Evolutionary conservation across 768 basidiomycete genomes (phyloP), one percentile per base, ranked within the genome.

Genomic region (Mycena polygramma): DNA sequence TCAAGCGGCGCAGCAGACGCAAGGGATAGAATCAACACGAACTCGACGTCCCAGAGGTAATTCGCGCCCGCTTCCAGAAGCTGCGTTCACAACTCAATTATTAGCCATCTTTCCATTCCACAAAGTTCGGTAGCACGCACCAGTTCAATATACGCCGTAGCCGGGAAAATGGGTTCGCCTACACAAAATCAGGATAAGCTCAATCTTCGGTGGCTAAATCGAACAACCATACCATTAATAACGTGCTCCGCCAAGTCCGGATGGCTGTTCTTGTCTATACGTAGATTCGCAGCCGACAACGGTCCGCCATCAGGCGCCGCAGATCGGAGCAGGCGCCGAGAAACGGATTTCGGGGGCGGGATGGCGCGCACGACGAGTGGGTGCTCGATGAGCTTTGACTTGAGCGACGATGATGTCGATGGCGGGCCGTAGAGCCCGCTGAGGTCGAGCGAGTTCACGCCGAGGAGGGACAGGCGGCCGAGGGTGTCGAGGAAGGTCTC

Each of bases 91-190:
- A n/a, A n/a, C 24, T 49, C 4, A 22, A 14, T 41, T 20, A 14
- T 68, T 8, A 35, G 43, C n/a, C 11, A 7, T 14, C 35, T 45
- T 9, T n/a, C n/a, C n/a, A n/a, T n/a, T n/a, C n/a, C n/a, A n/a
- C n/a, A n/a, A n/a, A n/a, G n/a, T n/a, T n/a, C n/a, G n/a, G n/a
- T n/a, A n/a, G n/a, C n/a, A n/a, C 68, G 13, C 19, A 69, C 68
- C 41, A 69, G 1, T 45, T 69, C 68, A 11, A 69, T 64, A 63
- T 64, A 64, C 2, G 20, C 68, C 1, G 62, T 64, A 0, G 63
- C 22, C 5, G 68, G 62, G n/a, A 69, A 36, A 8, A 69, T 57
- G 0, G 68, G 41, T 26, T 69, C 57, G 11, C 68, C 68, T 69
- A 15, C 41, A 1, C n/a, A 22, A 20, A 22, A 39, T 9, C n/a